phyloP scores from a whole-genome alignment of 352 stramenopile species.

The Phytophthora sp. region DNA sequence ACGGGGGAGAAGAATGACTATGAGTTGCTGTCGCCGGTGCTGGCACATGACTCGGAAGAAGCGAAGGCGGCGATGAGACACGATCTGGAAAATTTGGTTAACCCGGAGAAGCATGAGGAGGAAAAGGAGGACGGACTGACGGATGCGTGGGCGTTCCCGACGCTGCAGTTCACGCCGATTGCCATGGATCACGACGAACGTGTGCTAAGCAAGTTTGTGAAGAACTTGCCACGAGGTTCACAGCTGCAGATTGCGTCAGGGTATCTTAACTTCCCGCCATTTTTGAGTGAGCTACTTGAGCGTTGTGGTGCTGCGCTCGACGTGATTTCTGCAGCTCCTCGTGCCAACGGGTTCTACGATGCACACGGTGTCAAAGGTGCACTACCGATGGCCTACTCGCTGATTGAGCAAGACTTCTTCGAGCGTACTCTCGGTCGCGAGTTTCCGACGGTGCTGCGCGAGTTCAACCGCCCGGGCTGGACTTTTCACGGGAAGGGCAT shows the following conservation, averaged over 20 bases:
- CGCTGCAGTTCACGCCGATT: conserved; percentile 76
- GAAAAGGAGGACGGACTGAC: conserved; percentile 11
- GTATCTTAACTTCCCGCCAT: conserved; percentile 83
- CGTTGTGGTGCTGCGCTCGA: conserved; percentile 52
- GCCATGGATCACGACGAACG: conserved; percentile 62
- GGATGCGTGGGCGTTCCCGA: conserved; percentile 77
- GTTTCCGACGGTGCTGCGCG: conserved; percentile 56
- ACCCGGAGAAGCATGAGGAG: conserved; percentile 26
- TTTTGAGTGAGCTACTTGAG: conserved; percentile 61
- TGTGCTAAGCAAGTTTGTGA: conserved; percentile 56
- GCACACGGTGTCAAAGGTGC: conserved; percentile 73
- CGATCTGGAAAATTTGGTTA: conserved; percentile 53
- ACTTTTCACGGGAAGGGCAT: conserved; percentile 90
- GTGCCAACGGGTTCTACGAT: conserved; percentile 79
- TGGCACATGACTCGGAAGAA: conserved; percentile 46
- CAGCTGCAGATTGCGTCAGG: conserved; percentile 73
- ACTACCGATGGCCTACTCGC: conserved; percentile 80
- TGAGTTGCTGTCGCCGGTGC: conserved; percentile 19
- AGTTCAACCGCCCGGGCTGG: conserved; percentile 72
- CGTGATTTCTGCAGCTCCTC: conserved; percentile 68
- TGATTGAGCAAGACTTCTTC: conserved; percentile 86
- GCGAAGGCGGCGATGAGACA: conserved; percentile 45
- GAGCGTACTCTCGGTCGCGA: conserved; percentile 45
- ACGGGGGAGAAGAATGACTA: conserved; percentile 22
- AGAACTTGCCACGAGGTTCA: conserved; percentile 46